Evolutionary conservation across 805 yeast genomes (phyloP), one percentile per base, ranked within the genome.

Genomic region (Candida corydali): DNA sequence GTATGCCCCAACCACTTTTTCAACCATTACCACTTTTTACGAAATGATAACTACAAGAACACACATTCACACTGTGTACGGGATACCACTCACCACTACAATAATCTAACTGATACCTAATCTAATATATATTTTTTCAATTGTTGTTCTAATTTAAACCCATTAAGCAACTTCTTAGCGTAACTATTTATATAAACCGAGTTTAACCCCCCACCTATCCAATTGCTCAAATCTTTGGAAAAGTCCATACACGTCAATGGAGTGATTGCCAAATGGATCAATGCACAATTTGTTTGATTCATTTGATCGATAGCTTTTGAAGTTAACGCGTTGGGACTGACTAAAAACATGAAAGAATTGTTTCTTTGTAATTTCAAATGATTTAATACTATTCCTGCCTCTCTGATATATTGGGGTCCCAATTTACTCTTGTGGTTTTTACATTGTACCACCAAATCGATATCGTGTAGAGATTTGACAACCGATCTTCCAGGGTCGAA

Each of bases 381-480:
- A 34, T 59, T 49, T 46, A 71, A 71, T 2, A 75, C 71, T 1
- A 83, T 84, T 6, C 68, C 64, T 22, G 77, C 48, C 46, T 78
- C 83, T 29, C 84, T 61, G 1, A 78, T 54, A 31, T 65, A 52
- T 26, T 61, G 54, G 10, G 82, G 75, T 37, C 63, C 65, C 23
- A 76, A 61, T 36, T 68, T 64, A 3, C 55, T 52, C 18, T 54
- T 54, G 46, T 69, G 64, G 48, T 75, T 69, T 43, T 78, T 77
- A 51, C 83, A 78, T 48, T 78, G 83, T 4, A 75, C 77, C 40
- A 74, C 57, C 2, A 75, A 54, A 32, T 58, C 57, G 5, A 72
- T 61, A 29, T 63, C 65, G 11, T 52, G 38, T 17, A 63, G 43
- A 6, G 61, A 59, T 6, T 20, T 17, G 5, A 26, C 19, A n/a